Evolutionary conservation across 2,329 filamentous ascomycete genomes (phyloP), one percentile per base, ranked within the genome.

Genomic region (Scytalidium lignicola): DNA sequence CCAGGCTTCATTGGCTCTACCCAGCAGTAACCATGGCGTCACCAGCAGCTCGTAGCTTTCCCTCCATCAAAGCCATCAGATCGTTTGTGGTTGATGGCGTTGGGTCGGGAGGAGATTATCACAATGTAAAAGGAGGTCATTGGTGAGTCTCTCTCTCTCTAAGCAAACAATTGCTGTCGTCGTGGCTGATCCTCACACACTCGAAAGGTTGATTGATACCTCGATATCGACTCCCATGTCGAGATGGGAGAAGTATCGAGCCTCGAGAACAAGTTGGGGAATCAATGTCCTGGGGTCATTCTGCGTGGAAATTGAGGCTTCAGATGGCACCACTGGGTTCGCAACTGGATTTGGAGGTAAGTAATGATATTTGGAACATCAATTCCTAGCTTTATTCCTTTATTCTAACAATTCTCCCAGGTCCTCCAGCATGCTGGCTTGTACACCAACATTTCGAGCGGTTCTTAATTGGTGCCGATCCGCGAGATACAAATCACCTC

Each of bases 201-300:
- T 26, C 72, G 5, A 74, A 68, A 95, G 90, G 91, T 75, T 96
- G 59, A 87, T 96, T 56, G 91, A 96, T 70, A 86, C 86, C 53
- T 85, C 91, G 58, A 96, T 96, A 65, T 90, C 91, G 1, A 96
- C 90, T 1, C 91, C 91, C 6, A 95, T 91, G 79, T 92, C 90
- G 44, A 80, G 83, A 68, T 96, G 91, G 80, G 88, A 93, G 56
- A 75, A 91, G 59, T 96, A 95, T 70, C 83, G 90, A 57, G 82
- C 85, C 53, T 96, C 90, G 32, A 79, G 91, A 59, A 96, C 90
- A 12, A 90, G 85, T 66, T 96, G 90, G 88, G 91, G 91, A 32
- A 96, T 96, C 76, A 96, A 96, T 61, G 90, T 96, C 7, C 73
- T 96, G 21, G 91, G 91, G 2, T 95, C 90, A 0, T 95, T 96